phyloP scores from a whole-genome alignment of 108 stramenopile species.

The Thalassiosira profunda region DNA sequence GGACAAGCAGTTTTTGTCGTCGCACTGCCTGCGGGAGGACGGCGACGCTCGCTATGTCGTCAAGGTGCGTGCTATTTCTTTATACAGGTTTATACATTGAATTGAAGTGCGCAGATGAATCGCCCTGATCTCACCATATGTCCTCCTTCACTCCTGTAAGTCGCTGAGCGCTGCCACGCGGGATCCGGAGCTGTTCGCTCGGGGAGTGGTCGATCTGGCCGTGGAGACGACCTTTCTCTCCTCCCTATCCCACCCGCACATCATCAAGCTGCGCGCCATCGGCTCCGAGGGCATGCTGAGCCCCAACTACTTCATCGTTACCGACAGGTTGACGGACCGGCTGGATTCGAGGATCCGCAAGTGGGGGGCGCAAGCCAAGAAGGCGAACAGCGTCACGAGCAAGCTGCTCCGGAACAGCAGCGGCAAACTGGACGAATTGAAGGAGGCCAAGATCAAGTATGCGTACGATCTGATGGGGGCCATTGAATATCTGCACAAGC shows the following conservation, averaged over 20 bases:
- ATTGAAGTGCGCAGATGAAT: too few relatives aligned
- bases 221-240: constrained; percentile 85
- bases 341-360: constrained; percentile 48
- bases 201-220: constrained; percentile 87
- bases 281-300: constrained; percentile 2
- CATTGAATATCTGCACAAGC: constrained; percentile 53
- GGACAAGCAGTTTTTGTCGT: constrained; percentile 55
- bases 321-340: constrained; percentile 67
- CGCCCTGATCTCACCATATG: too few relatives aligned
- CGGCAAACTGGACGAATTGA: constrained; percentile 40
- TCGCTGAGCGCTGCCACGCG: constrained; percentile 4
- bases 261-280: constrained; percentile 71
- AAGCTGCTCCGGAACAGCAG: constrained; percentile 32
- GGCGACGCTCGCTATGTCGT: constrained; percentile 61
- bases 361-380: constrained; percentile 33
- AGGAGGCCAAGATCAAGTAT: constrained; percentile 33
- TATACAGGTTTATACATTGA: too few relatives aligned
- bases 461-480: constrained; percentile 61
- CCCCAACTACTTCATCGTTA: constrained; percentile 44
- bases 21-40: constrained; percentile 51
- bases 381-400: constrained; percentile 22
- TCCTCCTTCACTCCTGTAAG: too few relatives aligned
- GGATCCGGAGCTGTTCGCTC: constrained; percentile 23
- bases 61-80: too few relatives aligned
- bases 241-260: constrained; percentile 72